Evolutionary conservation across 2,329 filamentous ascomycete species (phyloP), one percentile per base, ranked within the genome.

Genomic region (Neopestalotiopsis clavispora): DNA sequence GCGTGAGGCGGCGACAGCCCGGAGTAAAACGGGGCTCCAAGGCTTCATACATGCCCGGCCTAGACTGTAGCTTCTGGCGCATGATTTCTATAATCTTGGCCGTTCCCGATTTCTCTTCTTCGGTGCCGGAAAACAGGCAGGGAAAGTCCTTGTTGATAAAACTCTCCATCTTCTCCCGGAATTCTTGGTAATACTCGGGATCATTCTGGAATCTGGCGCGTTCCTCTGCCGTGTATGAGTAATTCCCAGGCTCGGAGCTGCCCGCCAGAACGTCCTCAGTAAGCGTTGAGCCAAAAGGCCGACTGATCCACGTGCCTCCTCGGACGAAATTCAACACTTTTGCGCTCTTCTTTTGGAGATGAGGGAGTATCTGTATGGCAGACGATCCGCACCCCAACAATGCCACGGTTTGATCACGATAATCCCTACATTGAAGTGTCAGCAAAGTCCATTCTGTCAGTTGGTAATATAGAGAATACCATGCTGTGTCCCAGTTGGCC

Each of bases 401-500:
- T 23, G 20, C 64, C 20, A 66, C 52, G 9, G 49, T 57, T 49
- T 66, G 58, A 7, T 49, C 64, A 13, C 14, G 13, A 28, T 56
- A 66, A 49, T 66, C 64, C 17, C 49, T 42, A 12, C 10, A 28
- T 17, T 17, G 5, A 28, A 10, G 23, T 9, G n/a, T 28, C 10
- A 28, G 17, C 10, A 60, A 10, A 28, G 7, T 28, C 28, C 10
- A 28, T 23, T 28, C 6, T 60, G 28, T 34, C n/a, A 23, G 6
- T 6, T 9, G 13, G 49, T 56, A 60, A 20, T 28, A 34, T 28
- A 28, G 28, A 28, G 28, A 14, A 13, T 30, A 60, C 23, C 58
- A 60, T 17, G 28, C 34, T 14, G 57, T 23, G 58, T 86, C 82
- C 87, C 87, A 91, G 40, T 82, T 80, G 1, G 88, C 84, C 0